Evolutionary conservation across 768 basidiomycete species (phyloP).

Genomic region (Hericium erinaceus): DNA sequence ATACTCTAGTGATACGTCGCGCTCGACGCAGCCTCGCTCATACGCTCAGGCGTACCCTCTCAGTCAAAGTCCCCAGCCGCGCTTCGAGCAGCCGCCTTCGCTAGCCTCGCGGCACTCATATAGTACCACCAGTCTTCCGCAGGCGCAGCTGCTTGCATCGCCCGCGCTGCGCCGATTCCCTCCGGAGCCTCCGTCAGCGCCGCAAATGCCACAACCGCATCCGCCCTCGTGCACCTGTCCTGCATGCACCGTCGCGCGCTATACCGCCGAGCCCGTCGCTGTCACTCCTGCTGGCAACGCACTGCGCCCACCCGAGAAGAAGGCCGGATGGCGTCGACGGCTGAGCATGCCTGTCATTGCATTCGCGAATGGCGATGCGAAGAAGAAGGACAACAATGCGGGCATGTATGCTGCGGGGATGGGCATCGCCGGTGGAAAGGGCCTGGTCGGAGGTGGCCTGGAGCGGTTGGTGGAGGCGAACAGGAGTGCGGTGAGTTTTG

Average conservation of each 20-base stretch:
- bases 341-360: constrained; percentile 66
- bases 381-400: constrained; percentile 22
- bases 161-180: constrained; percentile 12
- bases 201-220: constrained; percentile 27
- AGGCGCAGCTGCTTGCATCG: constrained; percentile 19
- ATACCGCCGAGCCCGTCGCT: constrained; percentile 23
- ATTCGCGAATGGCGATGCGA: constrained; percentile 37
- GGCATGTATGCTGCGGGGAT: constrained; percentile 15
- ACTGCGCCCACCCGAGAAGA: constrained; percentile 37
- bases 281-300: constrained; percentile 30
- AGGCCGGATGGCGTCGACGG: constrained; percentile 67
- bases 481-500: background rate
- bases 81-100: constrained; percentile 5
- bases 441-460: constrained; percentile 18
- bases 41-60: constrained; percentile 5
- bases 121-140: constrained; percentile 33
- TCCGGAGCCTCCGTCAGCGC: constrained; percentile 18
- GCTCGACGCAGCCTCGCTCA: constrained; percentile 9
- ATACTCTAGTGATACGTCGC: constrained; percentile 22
- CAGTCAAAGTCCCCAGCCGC: background rate
- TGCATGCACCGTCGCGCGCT: constrained; percentile 50
- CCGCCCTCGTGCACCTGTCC: constrained; percentile 62
- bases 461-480: constrained; percentile 15
- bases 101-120: constrained; percentile 27
- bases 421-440: constrained; percentile 33